These are phyloP conservation scores for Rostrohypoxylon terebratum DNA, from an alignment of 495 filamentous ascomycete genomes.

Conservation along the genomic window DNA sequence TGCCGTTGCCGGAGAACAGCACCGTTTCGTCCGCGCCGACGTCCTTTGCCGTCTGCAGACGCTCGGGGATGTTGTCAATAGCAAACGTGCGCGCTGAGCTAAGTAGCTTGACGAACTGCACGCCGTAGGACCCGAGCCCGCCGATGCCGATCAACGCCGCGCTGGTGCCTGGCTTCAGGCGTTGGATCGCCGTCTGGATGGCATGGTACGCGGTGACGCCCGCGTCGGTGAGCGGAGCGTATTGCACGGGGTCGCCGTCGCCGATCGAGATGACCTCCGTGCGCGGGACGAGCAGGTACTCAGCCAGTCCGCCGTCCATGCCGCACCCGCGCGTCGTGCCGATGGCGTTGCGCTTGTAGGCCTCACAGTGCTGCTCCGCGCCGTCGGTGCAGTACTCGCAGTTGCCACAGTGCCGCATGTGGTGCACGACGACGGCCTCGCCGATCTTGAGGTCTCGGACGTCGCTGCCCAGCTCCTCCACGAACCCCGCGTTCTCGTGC, in stretches of 20 bases:
- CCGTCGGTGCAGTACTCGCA: constrained; percentile 52
- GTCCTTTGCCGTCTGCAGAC: constrained; percentile 14
- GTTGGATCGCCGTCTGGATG: constrained; percentile 42
- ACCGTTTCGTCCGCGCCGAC: constrained; percentile 70
- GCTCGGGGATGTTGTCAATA: constrained; percentile 12
- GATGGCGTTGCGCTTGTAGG: constrained; percentile 32
- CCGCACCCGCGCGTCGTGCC: constrained; percentile 31
- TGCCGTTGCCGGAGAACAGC: constrained; percentile 50
- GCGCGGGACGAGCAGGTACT: constrained; percentile 24
- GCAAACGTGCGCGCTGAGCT: constrained; percentile 25
- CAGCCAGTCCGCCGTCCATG: constrained; percentile 25
- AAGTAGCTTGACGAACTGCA: constrained; percentile 28
- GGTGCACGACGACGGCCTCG: constrained; percentile 60
- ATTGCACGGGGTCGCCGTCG: constrained; percentile 40
- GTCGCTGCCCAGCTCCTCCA: constrained; percentile 54
- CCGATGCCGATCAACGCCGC: constrained; percentile 24
- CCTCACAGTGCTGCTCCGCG: constrained; percentile 35
- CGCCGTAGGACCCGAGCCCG: constrained; percentile 24
- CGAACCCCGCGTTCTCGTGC: constrained; percentile 53
- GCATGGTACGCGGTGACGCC: constrained; percentile 60
- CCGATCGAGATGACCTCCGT: constrained; percentile 41
- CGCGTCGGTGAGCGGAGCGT: constrained; percentile 54
- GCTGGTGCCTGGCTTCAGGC: constrained; percentile 31
- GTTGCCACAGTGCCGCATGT: constrained; percentile 42
- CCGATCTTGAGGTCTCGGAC: constrained; percentile 59